Conservation (phyloP, 106 monocot species). For the Dendrobium huoshanense region DNA sequence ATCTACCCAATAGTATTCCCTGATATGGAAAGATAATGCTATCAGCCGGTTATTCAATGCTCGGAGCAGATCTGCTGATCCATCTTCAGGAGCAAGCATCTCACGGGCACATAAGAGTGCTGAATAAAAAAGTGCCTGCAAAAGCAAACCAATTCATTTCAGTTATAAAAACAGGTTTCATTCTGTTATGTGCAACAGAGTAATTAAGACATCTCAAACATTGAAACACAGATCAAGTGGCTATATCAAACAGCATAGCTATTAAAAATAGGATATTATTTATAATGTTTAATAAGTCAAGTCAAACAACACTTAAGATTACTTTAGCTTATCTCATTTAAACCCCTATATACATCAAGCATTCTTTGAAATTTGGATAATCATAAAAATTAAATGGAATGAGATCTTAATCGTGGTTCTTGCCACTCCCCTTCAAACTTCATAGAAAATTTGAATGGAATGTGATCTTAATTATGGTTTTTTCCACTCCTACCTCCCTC, state of each 20-base stretch:
- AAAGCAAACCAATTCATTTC: not conserved
- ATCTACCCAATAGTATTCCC: conserved; percentile 97
- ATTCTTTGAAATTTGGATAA: not conserved
- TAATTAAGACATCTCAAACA: too few species aligned
- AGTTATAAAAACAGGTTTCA: not conserved
- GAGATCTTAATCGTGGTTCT: too few species aligned
- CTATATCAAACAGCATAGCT: too few species aligned
- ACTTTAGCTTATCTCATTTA: too few species aligned
- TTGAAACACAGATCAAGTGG: too few species aligned
- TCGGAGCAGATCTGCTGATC: conserved; percentile 84
- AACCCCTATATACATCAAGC: not conserved
- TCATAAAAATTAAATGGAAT: not conserved
- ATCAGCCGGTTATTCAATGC: conserved; percentile 88
- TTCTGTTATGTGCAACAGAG: not conserved
- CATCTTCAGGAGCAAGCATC: conserved; percentile 95
- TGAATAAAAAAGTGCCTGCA: conserved; percentile 96
- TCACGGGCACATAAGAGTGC: conserved; percentile 88
- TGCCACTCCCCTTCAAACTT: too few species aligned
- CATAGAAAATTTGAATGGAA: too few species aligned
- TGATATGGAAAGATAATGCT: conserved; percentile 93
- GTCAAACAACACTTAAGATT: too few species aligned
- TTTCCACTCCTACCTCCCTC: too few species aligned
- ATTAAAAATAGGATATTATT: too few species aligned
- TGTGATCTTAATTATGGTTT: too few species aligned
- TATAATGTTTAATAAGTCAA: too few species aligned